Evolutionary conservation across 2,329 filamentous ascomycete species (phyloP).

Genomic region (Rhynchosporium agropyri): DNA sequence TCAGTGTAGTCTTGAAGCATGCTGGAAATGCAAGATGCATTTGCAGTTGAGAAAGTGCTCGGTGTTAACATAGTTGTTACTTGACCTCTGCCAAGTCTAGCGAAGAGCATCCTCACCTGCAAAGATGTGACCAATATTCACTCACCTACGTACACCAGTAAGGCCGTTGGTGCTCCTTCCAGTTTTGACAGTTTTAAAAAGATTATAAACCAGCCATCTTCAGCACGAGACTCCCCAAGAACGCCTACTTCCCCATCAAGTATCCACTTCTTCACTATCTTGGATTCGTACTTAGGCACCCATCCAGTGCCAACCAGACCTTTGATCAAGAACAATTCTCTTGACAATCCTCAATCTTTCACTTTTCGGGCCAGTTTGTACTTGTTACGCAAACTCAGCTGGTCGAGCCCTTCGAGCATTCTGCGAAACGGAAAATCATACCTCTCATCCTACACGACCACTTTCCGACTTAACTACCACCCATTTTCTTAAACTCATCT

Average conservation of each 20-base stretch:
- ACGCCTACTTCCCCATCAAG: too few species aligned
- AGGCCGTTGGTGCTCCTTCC: not conserved
- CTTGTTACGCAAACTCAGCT: not conserved
- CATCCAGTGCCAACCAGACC: not conserved
- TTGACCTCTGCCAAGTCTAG: not conserved
- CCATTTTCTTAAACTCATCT: not conserved
- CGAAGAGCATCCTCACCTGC: not conserved
- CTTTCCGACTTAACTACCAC: not conserved
- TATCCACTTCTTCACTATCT: too few species aligned
- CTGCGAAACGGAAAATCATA: not conserved
- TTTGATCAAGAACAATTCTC: not conserved
- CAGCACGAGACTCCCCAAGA: too few species aligned
- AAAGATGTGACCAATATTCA: not conserved
- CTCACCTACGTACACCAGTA: not conserved
- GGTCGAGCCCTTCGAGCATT: not conserved
- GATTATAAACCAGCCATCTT: not conserved
- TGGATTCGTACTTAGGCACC: too few species aligned
- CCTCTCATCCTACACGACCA: not conserved
- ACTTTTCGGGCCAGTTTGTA: not conserved
- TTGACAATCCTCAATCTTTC: not conserved
- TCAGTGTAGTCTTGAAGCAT: not conserved
- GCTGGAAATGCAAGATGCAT: not conserved
- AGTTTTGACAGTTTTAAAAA: not conserved
- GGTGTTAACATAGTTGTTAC: not conserved
- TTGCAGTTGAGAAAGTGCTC: not conserved